Evolutionary conservation across 257 asterid species (phyloP), one percentile per base, ranked within the genome.

Genomic region (Phtheirospermum japonicum): DNA sequence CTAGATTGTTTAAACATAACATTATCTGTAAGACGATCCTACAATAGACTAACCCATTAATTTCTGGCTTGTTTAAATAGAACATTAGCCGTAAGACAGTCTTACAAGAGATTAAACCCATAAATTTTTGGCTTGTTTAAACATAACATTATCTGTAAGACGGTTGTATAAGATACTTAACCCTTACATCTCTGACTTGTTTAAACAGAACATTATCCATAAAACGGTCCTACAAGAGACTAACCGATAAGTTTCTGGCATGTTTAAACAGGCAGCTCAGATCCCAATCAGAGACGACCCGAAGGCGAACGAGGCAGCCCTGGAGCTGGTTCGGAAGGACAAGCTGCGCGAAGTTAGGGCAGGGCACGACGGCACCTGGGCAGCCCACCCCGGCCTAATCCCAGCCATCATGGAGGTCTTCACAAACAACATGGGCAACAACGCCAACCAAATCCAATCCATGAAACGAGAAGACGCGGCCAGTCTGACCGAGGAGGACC

Each of bases 291-390:
- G 92, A 54, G 95, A 85, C 49, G 88, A 93, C 37, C 85, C 87
- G 0, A 69, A 54, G 26, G 98, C 98, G 0, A 91, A 91, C 16
- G 95, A 93, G 74, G 92, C 90, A 7, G 97, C 96, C 0, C 60
- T 89, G 63, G 99, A 89, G 66, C 36, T 89, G 42, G 97, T 93
- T 0, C 58, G 79, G 65, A 83, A 80, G 68, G 99, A 93, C 77
- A 93, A 89, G 54, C 74, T 76, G 43, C 51, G 97, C 52, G 97
- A 93, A 74, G 99, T 82, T 60, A 72, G 49, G 48, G 99, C 99
- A 0, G 99, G 99, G 36, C 99, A 89, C 48, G 99, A 93, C 28
- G 99, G 99, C 12, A 93, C 99, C 0, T 93, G 97, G 97, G 99
- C 99, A 9, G 99, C 99, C 8, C 99, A 93, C 79, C 99, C 99